Evolutionary conservation across 805 yeast species (phyloP), one percentile per base, ranked within the genome.

Genomic region (Candida vartiovaarae): DNA sequence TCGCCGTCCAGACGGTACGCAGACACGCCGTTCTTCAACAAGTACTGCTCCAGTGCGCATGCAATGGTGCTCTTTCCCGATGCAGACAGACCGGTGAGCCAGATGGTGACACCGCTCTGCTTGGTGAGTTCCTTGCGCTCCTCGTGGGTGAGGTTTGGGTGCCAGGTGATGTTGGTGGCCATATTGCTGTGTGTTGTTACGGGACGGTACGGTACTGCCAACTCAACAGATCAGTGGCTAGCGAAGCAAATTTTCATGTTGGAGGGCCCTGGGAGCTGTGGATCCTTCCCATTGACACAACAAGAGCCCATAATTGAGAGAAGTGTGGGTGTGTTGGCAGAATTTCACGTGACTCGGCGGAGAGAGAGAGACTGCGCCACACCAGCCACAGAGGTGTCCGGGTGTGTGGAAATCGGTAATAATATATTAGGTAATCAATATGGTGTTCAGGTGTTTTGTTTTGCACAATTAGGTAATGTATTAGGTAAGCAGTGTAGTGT

Each of bases 101-200:
- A 91, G 37, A 91, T 72, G 24, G 98, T 91, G 45, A 84, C 82
- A 39, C 98, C 98, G 40, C 75, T 72, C 68, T 90, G 97, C 46
- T 81, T 80, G 48, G 86, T 78, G 44, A 85, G 67, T 28, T 62
- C 66, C 39, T 76, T 67, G 59, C 98, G 84, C 68, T 91, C 96
- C 23, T 72, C 80, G 64, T 84, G 88, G 24, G 93, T 81, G 55
- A 91, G 70, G 60, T 93, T 91, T 54, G 78, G 80, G 69, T 91
- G 97, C 97, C 98, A 91, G 52, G 97, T 89, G 64, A 91, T 88
- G 62, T 91, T 91, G 35, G 96, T 82, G 52, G 96, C 93, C 97
- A 91, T 91, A 27, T 8, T 43, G n/a, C n/a, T 27, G 15, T 36
- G 15, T 3, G 24, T 36, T 15, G n/a, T 25, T 8, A 24, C 10